Evolutionary conservation across 441 rosid species (phyloP), one percentile per base, ranked within the genome.

Genomic region (Adansonia gregorii): DNA sequence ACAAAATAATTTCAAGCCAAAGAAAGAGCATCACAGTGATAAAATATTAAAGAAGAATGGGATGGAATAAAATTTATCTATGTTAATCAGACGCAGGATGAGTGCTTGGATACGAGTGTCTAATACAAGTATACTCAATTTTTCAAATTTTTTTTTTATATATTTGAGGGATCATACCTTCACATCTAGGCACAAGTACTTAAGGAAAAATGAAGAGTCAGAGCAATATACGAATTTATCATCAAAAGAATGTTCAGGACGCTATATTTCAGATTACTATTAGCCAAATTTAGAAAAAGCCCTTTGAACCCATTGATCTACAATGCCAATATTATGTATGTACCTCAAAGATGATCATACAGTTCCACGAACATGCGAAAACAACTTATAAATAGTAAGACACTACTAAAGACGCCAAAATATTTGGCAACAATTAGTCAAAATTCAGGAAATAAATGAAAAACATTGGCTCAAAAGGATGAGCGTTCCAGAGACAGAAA

Each of bases 261-360:
- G 35, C 2, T 2, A 31, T 31, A 10, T 59, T 22, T 59, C 3
- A 24, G 64, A 20, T 22, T 59, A 19, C 67, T 5, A 35, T 15
- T 4, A 2, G 22, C 46, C 20, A 31, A 35, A 11, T 20, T 11
- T 46, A 6, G 39, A 45, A 20, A 45, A 67, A 19, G 72, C 72
- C 54, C 72, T 67, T 19, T 11, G 2, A 45, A 67, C 39, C n/a
- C 10, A 10, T n/a, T 68, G 72, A 46, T 10, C 41, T 48, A 48
- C 58, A 69, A 69, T 24, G 73, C 22, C 8, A 15, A 68, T 9
- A 27, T 15, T 24, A 24, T 24, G 27, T 48, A 46, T 48, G 73
- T 15, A 69, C 58, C 17, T 67, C 11, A 46, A 67, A 67, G 8
- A 67, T 67, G 72, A 46, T 67, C n/a, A 22, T 51, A 27, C 20